These are phyloP conservation scores for Nicotiana knightiana DNA, from an alignment of 257 asterid genomes.

Conservation along the genomic window DNA sequence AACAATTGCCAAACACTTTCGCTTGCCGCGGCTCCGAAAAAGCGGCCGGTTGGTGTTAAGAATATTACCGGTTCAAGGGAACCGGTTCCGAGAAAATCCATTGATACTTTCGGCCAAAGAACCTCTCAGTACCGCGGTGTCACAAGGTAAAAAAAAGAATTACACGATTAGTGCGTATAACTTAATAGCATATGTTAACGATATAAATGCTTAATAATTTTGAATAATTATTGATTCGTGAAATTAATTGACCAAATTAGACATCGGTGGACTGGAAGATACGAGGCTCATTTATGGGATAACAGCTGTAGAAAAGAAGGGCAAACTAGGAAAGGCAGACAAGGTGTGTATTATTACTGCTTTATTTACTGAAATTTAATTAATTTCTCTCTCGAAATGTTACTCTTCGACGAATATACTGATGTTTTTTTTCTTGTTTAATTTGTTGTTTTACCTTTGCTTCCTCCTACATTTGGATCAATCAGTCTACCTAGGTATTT, in stretches of 20 bases:
- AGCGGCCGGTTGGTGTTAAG: slow-evolving; percentile 30
- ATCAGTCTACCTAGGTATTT: slow-evolving; percentile 68
- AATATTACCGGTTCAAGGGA: slow-evolving; percentile 26
- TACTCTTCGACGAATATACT: neutral
- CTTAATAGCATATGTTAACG: neutral
- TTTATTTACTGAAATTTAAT: neutral
- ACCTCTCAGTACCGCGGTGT: slow-evolving; percentile 89
- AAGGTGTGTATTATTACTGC: slow-evolving; percentile 32
- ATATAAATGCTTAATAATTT: neutral
- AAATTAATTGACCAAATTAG: slow-evolving; percentile 19
- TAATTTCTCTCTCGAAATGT: neutral
- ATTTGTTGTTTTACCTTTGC: neutral
- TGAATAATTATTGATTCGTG: neutral
- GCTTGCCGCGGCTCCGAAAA: slow-evolving; percentile 38
- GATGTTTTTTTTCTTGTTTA: neutral
- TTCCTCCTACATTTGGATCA: neutral
- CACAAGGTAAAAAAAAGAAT: slow-evolving; percentile 40
- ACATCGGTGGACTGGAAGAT: slow-evolving; percentile 89
- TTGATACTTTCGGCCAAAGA: slow-evolving; percentile 77
- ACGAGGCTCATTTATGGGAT: slow-evolving; percentile 89
- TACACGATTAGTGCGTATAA: no score
- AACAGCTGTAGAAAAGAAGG: slow-evolving; percentile 85
- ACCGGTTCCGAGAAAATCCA: slow-evolving; percentile 52
- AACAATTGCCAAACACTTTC: slow-evolving; percentile 44
- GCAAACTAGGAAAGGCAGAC: slow-evolving; percentile 85